A percentile compares a stretch with the other conserved stretches of the same genome.
Conservation (phyloP, 768 basidiomycete species). For the Leccinum disarticulatum region DNA sequence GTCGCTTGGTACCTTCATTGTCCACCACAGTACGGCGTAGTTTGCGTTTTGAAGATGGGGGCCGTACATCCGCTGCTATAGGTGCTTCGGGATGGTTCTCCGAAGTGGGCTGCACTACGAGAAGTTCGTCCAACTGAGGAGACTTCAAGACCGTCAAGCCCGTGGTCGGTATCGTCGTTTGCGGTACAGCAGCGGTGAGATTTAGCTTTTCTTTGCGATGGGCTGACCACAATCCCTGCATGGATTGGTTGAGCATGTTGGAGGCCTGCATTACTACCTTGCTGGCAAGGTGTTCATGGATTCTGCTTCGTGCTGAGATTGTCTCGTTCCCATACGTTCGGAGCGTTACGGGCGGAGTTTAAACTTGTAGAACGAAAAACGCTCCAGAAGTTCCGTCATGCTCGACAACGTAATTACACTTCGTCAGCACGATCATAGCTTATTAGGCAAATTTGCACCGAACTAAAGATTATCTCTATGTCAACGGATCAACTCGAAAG, state of each 20-base stretch:
- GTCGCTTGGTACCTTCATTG: constrained; percentile 55
- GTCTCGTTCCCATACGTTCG: too few species aligned
- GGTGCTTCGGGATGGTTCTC: neutral
- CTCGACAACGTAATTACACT: neutral
- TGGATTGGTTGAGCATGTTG: constrained; percentile 77
- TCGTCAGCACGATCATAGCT: too few species aligned
- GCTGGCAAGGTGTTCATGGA: too few species aligned
- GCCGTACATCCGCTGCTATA: constrained; percentile 9
- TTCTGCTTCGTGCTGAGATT: too few species aligned
- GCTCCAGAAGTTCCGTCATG: neutral
- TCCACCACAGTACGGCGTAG: constrained; percentile 47
- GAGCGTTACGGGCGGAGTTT: too few species aligned
- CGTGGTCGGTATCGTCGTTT: neutral
- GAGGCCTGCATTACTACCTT: too few species aligned
- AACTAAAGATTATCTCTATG: too few species aligned
- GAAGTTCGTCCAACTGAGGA: neutral
- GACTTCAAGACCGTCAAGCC: constrained; percentile 1
- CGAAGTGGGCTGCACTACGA: neutral
- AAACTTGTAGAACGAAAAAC: too few species aligned
- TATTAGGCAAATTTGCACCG: too few species aligned
- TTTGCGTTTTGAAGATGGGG: constrained; percentile 58
- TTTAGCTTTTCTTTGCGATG: constrained; percentile 69
- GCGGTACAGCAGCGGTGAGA: constrained; percentile 43
- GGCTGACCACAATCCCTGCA: constrained; percentile 76
- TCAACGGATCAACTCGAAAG: neutral